Percentiles rank a stretch among this genome's conserved stretches.
These are phyloP conservation scores for Moesziomyces globuligerus DNA, from an alignment of 1,284 basidiomycete species.

Conservation along the genomic window DNA sequence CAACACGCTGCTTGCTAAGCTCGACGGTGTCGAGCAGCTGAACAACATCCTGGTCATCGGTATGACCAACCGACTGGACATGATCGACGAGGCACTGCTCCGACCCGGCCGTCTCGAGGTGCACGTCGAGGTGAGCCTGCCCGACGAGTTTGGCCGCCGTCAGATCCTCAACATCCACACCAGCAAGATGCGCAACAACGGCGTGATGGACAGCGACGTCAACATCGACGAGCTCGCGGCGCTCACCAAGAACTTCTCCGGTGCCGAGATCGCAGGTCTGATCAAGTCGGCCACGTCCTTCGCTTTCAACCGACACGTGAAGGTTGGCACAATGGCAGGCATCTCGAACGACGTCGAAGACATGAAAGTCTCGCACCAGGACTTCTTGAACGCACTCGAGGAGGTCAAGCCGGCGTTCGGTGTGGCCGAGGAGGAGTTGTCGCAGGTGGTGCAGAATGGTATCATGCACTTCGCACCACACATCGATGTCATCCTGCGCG, in stretches of 20 bases:
- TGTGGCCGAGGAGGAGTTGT: conserved; percentile 95
- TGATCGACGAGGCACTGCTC: conserved; percentile 98
- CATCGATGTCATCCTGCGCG: conserved; percentile 80
- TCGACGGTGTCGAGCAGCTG: conserved; percentile 99
- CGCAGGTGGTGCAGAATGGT: conserved; percentile 93
- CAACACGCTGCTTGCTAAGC: conserved; percentile 98
- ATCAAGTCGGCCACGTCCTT: conserved; percentile 98
- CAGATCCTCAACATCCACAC: conserved; percentile 98
- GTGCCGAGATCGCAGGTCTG: conserved; percentile 93
- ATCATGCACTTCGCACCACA: conserved; percentile 87
- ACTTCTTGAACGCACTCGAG: conserved; percentile 90
- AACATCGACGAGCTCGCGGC: conserved; percentile 83
- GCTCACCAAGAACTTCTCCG: conserved; percentile 95
- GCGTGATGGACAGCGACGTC: conserved; percentile 89
- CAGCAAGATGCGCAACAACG: conserved; percentile 88
- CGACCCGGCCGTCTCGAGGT: conserved; percentile 98
- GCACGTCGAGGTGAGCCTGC: conserved; percentile 99
- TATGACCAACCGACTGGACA: conserved; percentile 98
- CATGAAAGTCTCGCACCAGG: conserved; percentile 84
- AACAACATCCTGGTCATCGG: conserved; percentile 99
- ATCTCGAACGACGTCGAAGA: conserved; percentile 95
- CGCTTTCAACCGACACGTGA: conserved; percentile 96
- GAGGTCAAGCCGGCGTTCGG: conserved; percentile 98
- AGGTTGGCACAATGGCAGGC: conserved; percentile 95
- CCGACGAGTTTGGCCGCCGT: conserved; percentile 88